These are phyloP conservation scores for Backusella parvicylindrica DNA, from an alignment of 192 early-diverging fungal genomes.

Conservation along the genomic window DNA sequence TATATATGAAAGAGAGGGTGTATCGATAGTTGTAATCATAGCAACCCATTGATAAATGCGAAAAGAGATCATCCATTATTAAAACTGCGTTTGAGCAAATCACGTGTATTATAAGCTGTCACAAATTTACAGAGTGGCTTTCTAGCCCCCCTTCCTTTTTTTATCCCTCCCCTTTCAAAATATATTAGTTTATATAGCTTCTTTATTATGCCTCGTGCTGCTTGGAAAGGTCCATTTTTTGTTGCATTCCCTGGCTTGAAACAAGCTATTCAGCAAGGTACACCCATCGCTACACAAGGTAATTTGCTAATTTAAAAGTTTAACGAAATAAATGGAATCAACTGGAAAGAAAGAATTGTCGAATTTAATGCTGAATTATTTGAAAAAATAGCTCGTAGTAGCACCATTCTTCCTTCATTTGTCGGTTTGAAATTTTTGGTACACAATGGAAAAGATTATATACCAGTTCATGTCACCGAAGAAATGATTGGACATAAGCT, in stretches of 20 bases:
- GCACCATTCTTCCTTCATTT: constrained; percentile 88
- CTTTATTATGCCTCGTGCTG: constrained; percentile 57
- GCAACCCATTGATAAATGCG: too few relatives aligned
- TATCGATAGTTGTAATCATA: too few relatives aligned
- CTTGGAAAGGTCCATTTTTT: constrained; percentile 66
- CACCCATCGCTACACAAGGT: constrained; percentile 52
- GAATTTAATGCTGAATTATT: background rate
- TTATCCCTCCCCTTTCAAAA: background rate
- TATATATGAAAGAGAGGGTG: too few relatives aligned
- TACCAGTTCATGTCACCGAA: constrained; percentile 81
- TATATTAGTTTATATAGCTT: too few relatives aligned
- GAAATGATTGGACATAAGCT: constrained; percentile 94
- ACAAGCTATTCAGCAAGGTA: constrained; percentile 55
- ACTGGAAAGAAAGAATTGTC: background rate
- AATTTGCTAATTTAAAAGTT: background rate
- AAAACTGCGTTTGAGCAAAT: too few relatives aligned
- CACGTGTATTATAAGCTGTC: background rate
- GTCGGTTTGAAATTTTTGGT: constrained; percentile 86
- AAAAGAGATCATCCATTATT: background rate
- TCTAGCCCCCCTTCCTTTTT: constrained; percentile 11
- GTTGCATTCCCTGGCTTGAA: constrained; percentile 56
- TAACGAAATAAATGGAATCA: background rate
- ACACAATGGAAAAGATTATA: constrained; percentile 91
- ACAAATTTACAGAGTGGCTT: background rate
- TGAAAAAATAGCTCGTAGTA: constrained; percentile 62